Conservation (phyloP, 148 eudicot genomes). For the Tetragonia tetragonoides region DNA sequence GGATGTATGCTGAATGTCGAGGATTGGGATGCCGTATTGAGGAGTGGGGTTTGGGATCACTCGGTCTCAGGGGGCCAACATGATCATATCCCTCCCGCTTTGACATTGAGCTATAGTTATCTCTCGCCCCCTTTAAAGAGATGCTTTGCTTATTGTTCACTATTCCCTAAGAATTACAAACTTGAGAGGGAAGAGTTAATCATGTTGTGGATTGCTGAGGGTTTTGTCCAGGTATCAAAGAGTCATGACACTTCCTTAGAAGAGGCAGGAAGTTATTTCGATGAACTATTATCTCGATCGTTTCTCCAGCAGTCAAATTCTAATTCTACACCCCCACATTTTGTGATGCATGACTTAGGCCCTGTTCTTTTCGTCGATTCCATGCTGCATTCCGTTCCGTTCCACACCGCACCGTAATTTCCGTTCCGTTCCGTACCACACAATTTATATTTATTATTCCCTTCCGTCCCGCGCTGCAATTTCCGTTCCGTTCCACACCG, state of each 20-base stretch:
- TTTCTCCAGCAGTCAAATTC: neutral
- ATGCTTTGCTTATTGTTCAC: constrained; percentile 16
- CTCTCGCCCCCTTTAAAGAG: constrained; percentile 13
- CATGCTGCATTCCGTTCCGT: too few relatives aligned
- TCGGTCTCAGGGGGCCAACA: neutral
- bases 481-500: too few relatives aligned
- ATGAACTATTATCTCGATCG: constrained; percentile 9
- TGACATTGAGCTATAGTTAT: constrained; percentile 11
- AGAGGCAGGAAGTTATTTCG: neutral
- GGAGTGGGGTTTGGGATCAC: constrained; percentile 20
- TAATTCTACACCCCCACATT: neutral
- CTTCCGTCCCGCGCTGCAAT: too few relatives aligned
- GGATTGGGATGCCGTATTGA: constrained; percentile 26
- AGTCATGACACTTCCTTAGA: neutral
- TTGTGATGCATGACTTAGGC: constrained; percentile 11
- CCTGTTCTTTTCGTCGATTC: too few relatives aligned
- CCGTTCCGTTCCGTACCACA: too few relatives aligned
- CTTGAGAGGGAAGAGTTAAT: constrained; percentile 7
- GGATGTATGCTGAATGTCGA: constrained; percentile 3
- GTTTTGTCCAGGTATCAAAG: neutral
- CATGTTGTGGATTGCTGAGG: constrained; percentile 17
- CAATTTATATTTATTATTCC: too few relatives aligned
- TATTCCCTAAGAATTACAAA: neutral
- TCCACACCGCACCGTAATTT: too few relatives aligned
- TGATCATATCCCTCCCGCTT: constrained; percentile 21